Evolutionary conservation across 495 filamentous ascomycete genomes (phyloP), one percentile per base, ranked within the genome.

Genomic region (Penicillium soppii): DNA sequence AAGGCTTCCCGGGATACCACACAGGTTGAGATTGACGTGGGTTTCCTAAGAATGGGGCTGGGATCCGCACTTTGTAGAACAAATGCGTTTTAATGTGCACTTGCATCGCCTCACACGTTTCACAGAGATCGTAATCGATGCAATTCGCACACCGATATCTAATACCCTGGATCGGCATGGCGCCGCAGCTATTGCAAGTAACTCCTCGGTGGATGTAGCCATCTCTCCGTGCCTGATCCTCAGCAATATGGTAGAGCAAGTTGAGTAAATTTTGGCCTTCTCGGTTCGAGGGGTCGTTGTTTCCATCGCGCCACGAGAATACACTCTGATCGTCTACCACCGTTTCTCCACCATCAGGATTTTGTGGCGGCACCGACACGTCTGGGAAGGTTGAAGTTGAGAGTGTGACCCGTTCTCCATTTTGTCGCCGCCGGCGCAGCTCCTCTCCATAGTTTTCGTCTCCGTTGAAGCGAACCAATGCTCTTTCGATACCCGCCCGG

Each of bases 121-220:
- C 89, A 69, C 89, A 96, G 15, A 92, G 82, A 65, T 97, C 92
- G 52, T 88, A 97, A 62, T 97, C 92, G 51, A 85, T 80, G 61
- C 92, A 97, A 70, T 96, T 97, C 46, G 88, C 83, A 65, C 92
- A 97, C 50, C 90, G 83, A 68, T 96, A 96, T 62, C 92, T 79
- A 50, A 94, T 90, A 1, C 94, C 94, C 37, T 90, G 86, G 37
- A 98, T 97, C 7, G 94, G 94, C 49, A 87, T 80, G 48, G 83
- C 79, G 27, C 85, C 84, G 57, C 94, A 98, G 50, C 81, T 84
- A 67, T 97, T 95, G 68, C 94, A 99, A 26, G 82, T 85, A 43
- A 95, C 90, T n/a, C 95, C 91, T 3, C 94, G 87, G 63, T 99
- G 94, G 22, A 96, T 87, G 62, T 92, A 95, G 13, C 90, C 89